Conservation (phyloP, 352 stramenopile species). For the Pythium biforme region DNA sequence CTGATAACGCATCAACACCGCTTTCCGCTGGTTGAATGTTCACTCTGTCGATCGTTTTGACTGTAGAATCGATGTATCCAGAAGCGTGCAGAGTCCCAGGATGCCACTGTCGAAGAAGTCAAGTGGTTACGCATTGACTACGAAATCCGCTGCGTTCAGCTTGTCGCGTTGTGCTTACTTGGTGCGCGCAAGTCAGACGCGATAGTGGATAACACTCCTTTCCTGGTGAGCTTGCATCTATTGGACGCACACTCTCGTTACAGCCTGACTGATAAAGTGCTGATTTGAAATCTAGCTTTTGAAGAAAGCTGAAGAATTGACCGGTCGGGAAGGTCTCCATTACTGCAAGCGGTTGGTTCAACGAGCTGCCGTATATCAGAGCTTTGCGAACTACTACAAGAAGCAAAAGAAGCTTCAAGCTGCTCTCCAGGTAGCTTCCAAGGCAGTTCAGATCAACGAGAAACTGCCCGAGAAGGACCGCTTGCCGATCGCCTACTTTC, state of each 20-base stretch:
- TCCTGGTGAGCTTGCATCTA: conserved; percentile 38
- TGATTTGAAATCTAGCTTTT: conserved; percentile 34
- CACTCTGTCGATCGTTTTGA: background rate
- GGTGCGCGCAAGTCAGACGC: conserved; percentile 48
- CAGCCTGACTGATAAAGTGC: background rate
- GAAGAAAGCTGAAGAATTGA: conserved; percentile 68
- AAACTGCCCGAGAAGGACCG: conserved; percentile 52
- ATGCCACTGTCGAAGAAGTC: conserved; percentile 51
- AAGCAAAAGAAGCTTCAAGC: conserved; percentile 74
- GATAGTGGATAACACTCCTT: conserved; percentile 53
- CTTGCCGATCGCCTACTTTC: conserved; percentile 59
- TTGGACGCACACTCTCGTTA: background rate
- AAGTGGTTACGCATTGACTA: conserved; percentile 73
- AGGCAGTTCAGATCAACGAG: conserved; percentile 60
- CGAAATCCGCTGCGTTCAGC: conserved; percentile 70
- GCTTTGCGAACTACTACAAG: conserved; percentile 73
- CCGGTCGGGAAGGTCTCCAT: conserved; percentile 48
- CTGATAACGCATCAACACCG: background rate
- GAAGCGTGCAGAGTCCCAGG: conserved; percentile 49
- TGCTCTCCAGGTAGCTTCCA: conserved; percentile 52
- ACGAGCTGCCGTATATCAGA: conserved; percentile 58
- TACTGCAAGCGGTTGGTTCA: conserved; percentile 69
- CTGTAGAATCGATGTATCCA: conserved; percentile 59
- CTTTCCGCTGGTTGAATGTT: background rate
- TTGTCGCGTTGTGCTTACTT: conserved; percentile 68